Base-by-base conservation (phyloP, 2,329 filamentous ascomycete species). In the Pochonia chlamydosporia region DNA sequence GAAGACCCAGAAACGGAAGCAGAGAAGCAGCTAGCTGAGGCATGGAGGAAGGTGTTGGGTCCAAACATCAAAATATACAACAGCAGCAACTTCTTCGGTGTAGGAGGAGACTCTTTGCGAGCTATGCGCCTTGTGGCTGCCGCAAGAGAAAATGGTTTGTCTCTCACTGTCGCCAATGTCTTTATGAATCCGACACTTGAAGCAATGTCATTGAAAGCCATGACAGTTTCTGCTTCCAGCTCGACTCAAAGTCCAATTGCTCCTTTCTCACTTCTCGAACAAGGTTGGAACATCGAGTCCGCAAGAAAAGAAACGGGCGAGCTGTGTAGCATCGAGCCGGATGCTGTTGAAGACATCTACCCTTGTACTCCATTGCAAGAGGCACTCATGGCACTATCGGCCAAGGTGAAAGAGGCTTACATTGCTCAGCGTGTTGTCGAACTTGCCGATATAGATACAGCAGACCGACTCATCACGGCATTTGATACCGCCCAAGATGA, bases 321-420 rank as follows among this genome's bases (percentile, higher is more conserved):
- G 5, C 37, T 51, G 8, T 59, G 56, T 21, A 46, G 40, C 4
- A 44, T 56, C 8, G 18, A 28, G 3, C 42, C 48, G 5, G 26
- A 43, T 5, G 37, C 42, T 9, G 43, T 59, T 10, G 40, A 53
- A 14, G 56, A 59, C 39, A 46, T 56, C 9, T 49, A 54, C n/a
- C 56, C 55, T 3, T 57, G 55, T 35, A 55, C 56, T 10, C 49
- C 56, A 1, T 45, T 58, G 10, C 56, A 59, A 39, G 49, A 56
- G 18, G 52, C 51, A 7, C 46, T 56, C 20, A 41, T 57, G 23
- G 49, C 54, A 1, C 58, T 80, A 5, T 75, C 76, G 3, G 66
- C 69, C 48, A 76, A 75, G 55, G 64, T 72, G 21, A 66, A 67
- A 28, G 75, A 75, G 36, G 71, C 73, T 0, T 81, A 80, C 35